Base-by-base conservation (phyloP, 192 early-diverging fungal genomes). In the Rhizophagus clarus region DNA sequence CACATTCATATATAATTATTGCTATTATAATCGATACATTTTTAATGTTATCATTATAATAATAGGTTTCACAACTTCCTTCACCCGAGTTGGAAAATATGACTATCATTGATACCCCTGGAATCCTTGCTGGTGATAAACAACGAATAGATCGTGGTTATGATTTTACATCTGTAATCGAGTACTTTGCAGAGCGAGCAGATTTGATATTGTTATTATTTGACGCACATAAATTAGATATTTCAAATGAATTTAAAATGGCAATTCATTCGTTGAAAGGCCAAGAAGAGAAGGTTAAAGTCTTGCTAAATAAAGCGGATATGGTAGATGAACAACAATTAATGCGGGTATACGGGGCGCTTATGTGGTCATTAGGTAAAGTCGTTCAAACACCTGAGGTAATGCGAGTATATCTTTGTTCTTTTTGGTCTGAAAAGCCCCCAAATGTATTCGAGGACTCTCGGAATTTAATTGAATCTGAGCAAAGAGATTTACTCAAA, bases 341-440 rank as follows among this genome's bases (percentile, higher is more conserved):
- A 76, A 94, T 96, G 92, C 87, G 95, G 31, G 95, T 97, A 74
- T 92, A 97, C 83, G 96, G 96, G 68, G 95, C 95, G 3, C 85
- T 97, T 84, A 97, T 97, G 96, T 97, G 94, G 94, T 93, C 93
- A 26, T 87, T 97, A 12, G 96, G 95, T 24, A 94, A 93, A 82
- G 94, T 96, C 12, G 88, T 97, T 24, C 89, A 92, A 61, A 96
- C 94, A 3, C 95, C 96, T 15, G 95, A 97, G 83, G 96, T 97
- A 67, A 91, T 91, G 83, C 87, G 94, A 9, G 96, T 97, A n/a
- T 96, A 92, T 79, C 81, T 93, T 60, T 90, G 93, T 24, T 93
- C 91, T 15, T 96, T 96, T 82, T 95, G 95, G 95, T 85, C 88
- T 1, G 83, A 91, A 32, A 92, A 92, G 17, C 90, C 92, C 17